A percentile compares a stretch with the other conserved stretches of the same genome.
Conservation (phyloP, 192 early-diverging fungal species). For the Backusella mclennaniae region DNA sequence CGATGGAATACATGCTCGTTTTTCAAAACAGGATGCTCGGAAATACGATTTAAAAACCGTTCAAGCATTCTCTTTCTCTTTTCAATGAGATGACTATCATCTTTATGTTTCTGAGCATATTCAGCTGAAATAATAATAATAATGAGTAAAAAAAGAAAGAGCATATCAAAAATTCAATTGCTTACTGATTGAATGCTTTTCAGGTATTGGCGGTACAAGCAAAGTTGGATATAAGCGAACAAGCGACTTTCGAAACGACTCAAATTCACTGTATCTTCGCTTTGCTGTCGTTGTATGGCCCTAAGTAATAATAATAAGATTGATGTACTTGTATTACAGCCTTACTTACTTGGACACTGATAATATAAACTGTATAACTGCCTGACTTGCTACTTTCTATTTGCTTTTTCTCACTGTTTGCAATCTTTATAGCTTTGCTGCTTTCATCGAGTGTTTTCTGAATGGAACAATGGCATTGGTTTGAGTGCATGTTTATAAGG, state of each 20-base stretch:
- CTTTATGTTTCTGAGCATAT: constrained; percentile 75
- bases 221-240: constrained; percentile 76
- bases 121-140: constrained; percentile 38
- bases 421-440: not conserved
- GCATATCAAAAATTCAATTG: not conserved
- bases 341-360: not conserved
- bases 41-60: constrained; percentile 86
- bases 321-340: not conserved
- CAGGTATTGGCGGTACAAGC: constrained; percentile 92
- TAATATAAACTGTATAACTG: not conserved
- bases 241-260: constrained; percentile 77
- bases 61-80: constrained; percentile 88
- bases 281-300: not conserved
- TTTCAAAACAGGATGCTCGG: constrained; percentile 80
- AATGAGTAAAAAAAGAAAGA: not conserved
- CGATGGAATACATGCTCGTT: constrained; percentile 86
- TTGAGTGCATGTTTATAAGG: not conserved
- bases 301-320: not conserved
- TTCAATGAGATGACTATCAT: constrained; percentile 85
- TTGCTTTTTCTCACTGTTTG: not conserved
- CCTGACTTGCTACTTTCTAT: not conserved
- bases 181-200: constrained; percentile 87
- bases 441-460: not conserved
- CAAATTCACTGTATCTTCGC: constrained; percentile 93
- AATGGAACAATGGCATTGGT: not conserved